Evolutionary conservation across 371 early-diverging fungal species (phyloP), one percentile per base, ranked within the genome.

Genomic region (Zychaea mexicana): DNA sequence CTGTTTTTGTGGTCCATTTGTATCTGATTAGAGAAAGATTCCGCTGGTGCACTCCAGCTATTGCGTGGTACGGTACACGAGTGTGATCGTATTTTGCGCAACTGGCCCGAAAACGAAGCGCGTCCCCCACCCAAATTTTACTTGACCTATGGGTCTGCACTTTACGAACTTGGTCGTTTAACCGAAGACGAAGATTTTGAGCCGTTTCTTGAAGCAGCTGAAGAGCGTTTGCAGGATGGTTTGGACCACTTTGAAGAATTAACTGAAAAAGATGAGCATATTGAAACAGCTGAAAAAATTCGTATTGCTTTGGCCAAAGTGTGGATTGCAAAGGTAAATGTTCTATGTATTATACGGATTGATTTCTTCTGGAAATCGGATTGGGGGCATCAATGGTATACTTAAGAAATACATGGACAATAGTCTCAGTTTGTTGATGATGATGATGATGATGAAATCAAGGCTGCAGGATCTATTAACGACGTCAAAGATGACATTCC

Each of bases 51-150:
- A 30, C 66, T 78, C 24, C 61, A 78, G 42, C 61, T 82, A 8
- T 57, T 87, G 47, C 84, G 87, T 27, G 87, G 87, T 17, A 83
- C 85, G 0, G 78, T 87, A 60, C 85, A 87, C 60, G 87, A 87
- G 59, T 85, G 84, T 13, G 87, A 87, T 57, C 74, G 87, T 46
- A 87, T 87, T 66, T 60, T 85, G 19, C 85, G 87, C 10, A 87
- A 87, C 68, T 80, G 82, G 71, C 22, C 61, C 2, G 66, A 68
- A 28, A 59, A 52, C 2, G 62, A 68, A 10, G 65, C 68, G 0
- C 62, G 72, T n/a, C 66, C 76, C 2, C 82, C 85, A 19, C 65
- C 78, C 13, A 64, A 73, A 21, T 85, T 85, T 65, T 79, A 87
- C 57, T 79, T 75, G 12, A 81, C 81, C 8, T 87, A 87, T 27